Conservation (phyloP, 176 grass and related monocot genomes). For the Zea mays region Zm-B73-REFERENCE-NAM-5.0 NC_050103.1:165216001-165216500, state of each 20-base stretch:
- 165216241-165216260: background rate
- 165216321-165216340: background rate
- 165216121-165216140: background rate
- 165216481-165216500: background rate
- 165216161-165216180: background rate
- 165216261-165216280: background rate
- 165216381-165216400: background rate
- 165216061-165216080: background rate
- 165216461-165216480: background rate
- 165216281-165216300: background rate
- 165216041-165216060: background rate
- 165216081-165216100: background rate
- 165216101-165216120: slow-evolving; percentile 3
- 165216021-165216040: background rate
- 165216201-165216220: background rate
- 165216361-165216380: background rate
- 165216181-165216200: background rate
- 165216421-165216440: background rate
- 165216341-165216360: background rate
- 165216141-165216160: background rate
- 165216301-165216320: background rate
- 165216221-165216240: background rate
- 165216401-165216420: background rate
- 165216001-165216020: background rate
- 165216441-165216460: background rate